A percentile compares a stretch with the other conserved stretches of the same genome.
These are phyloP conservation scores for Ophiosphaerella herpotricha DNA, from an alignment of 2,329 filamentous ascomycete genomes.

Conservation along the genomic window DNA sequence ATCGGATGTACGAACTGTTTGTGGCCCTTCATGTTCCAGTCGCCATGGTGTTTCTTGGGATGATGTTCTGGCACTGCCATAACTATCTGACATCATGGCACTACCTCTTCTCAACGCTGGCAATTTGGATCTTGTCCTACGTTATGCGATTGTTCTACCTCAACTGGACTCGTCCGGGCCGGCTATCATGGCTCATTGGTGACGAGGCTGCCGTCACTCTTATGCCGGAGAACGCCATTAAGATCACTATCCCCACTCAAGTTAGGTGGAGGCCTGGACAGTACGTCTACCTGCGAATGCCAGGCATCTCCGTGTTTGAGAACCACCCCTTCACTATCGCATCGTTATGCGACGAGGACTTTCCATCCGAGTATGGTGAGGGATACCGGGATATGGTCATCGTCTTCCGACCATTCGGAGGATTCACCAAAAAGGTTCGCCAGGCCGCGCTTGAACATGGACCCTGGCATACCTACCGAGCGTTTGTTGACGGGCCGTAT, in stretches of 20 bases:
- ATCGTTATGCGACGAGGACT: constrained; percentile 89
- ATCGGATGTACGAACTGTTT: constrained; percentile 84
- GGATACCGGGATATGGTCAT: constrained; percentile 86
- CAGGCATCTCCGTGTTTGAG: constrained; percentile 84
- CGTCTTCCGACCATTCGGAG: constrained; percentile 88
- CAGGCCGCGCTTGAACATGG: constrained; percentile 82
- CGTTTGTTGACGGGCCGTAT: constrained; percentile 92
- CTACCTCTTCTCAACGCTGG: constrained; percentile 82
- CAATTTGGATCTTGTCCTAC: constrained; percentile 78
- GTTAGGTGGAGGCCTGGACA: constrained; percentile 93
- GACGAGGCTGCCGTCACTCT: constrained; percentile 90
- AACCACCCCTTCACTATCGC: constrained; percentile 97
- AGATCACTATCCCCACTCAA: constrained; percentile 90
- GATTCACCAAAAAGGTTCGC: constrained; percentile 86
- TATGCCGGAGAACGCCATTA: constrained; percentile 91
- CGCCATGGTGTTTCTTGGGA: constrained; percentile 76
- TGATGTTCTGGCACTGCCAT: constrained; percentile 95
- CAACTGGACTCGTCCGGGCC: constrained; percentile 85
- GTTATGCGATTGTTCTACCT: constrained; percentile 77
- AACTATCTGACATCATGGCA: constrained; percentile 90
- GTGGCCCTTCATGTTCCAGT: constrained; percentile 81
- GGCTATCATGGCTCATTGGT: constrained; percentile 80
- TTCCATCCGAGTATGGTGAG: constrained; percentile 88
- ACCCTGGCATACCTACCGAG: constrained; percentile 88
- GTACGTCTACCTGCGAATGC: constrained; percentile 93